Evolutionary conservation across 768 basidiomycete species (phyloP).

Genomic region (Mrakia frigida): DNA sequence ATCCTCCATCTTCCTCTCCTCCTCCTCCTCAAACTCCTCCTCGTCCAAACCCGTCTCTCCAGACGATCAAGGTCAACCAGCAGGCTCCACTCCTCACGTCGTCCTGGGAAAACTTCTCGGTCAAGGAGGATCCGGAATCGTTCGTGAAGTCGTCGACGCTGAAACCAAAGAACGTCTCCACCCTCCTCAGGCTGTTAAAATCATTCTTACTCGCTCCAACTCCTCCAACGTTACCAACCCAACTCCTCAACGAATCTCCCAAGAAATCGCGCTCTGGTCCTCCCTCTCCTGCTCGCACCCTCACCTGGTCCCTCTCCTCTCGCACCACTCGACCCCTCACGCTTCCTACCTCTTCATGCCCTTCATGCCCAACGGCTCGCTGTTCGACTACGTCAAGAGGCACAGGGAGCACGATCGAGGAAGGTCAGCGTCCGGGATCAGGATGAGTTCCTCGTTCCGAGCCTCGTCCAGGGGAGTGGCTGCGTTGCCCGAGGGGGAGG

Average conservation of each 20-base stretch:
- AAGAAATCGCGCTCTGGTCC: conserved; percentile 25
- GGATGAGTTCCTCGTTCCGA: conserved; percentile 20
- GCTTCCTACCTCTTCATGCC: conserved; percentile 78
- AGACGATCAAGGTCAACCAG: conserved; percentile 19
- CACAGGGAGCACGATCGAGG: conserved; percentile 30
- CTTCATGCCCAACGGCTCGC: conserved; percentile 74
- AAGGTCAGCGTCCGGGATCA: neutral
- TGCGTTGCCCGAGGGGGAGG: conserved; percentile 39
- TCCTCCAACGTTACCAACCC: neutral
- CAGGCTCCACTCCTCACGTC: neutral
- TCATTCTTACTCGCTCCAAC: neutral
- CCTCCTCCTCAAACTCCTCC: conserved; percentile 13
- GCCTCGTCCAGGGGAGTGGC: conserved; percentile 18
- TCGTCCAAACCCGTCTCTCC: conserved; percentile 1
- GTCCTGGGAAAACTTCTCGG: conserved; percentile 28
- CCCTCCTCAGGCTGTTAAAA: conserved; percentile 27
- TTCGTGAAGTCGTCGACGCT: conserved; percentile 21
- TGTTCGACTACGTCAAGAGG: conserved; percentile 62
- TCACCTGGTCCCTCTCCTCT: conserved; percentile 78
- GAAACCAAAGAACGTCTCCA: neutral
- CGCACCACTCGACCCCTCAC: conserved; percentile 54
- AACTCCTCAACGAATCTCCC: neutral
- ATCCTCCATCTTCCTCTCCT: conserved; percentile 10
- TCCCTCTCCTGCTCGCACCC: conserved; percentile 52
- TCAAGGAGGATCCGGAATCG: conserved; percentile 24